Evolutionary conservation across 2,329 filamentous ascomycete genomes (phyloP).

Genomic region (Ophiostoma australiae): DNA sequence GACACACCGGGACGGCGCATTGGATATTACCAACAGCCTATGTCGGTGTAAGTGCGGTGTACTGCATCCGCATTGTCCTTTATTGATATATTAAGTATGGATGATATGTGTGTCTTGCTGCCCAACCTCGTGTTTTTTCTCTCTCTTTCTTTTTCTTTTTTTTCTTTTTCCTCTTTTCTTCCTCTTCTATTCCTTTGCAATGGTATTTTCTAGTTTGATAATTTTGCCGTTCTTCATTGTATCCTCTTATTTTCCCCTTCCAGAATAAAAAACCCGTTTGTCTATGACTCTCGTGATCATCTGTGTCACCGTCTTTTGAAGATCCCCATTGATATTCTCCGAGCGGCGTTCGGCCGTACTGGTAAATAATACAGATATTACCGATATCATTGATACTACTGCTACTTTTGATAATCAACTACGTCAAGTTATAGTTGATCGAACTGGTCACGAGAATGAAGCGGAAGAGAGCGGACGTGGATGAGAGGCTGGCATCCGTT

Average conservation of each 20-base stretch:
- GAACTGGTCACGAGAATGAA: background rate
- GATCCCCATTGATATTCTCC: constrained; percentile 2
- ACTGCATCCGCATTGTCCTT: background rate
- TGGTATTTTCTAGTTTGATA: background rate
- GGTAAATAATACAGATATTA: background rate
- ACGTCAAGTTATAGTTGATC: no score
- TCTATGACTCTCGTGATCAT: background rate
- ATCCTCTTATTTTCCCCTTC: background rate
- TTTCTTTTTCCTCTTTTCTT: background rate
- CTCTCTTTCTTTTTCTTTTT: background rate
- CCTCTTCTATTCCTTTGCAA: background rate
- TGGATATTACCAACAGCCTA: background rate
- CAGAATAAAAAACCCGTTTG: background rate
- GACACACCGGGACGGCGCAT: constrained; percentile 7
- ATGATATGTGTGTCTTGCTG: constrained; percentile 2
- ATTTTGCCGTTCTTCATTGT: background rate
- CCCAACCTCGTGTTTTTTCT: constrained; percentile 7
- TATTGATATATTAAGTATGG: background rate
- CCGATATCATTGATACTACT: background rate
- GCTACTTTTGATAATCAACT: background rate
- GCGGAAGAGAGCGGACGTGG: background rate
- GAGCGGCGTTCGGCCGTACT: constrained; percentile 13
- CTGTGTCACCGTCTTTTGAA: constrained; percentile 11
- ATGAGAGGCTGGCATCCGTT: background rate
- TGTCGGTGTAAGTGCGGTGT: constrained; percentile 14